Evolutionary conservation across 305 asterid species (phyloP), one percentile per base, ranked within the genome.

Genomic region (Fraxinus nigra): DNA sequence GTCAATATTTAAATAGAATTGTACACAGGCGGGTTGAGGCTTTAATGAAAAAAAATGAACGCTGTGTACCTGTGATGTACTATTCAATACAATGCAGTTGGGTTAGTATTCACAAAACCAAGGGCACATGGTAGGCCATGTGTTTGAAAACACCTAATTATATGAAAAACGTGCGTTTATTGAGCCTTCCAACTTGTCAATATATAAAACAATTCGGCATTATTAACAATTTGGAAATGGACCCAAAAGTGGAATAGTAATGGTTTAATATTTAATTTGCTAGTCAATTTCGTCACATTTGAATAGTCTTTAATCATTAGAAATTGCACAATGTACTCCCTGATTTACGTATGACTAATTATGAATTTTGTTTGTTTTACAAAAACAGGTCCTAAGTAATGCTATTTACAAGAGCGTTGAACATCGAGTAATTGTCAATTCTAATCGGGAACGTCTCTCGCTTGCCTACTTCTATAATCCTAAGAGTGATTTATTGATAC

Each of bases 401-500:
- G 95, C 93, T 2, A 90, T 79, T 3, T 93, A 92, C 78, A 92
- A 84, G 76, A 93, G 98, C 11, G 92, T 92, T 0, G 98, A 93
- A 85, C 98, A 93, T 16, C 75, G 97, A 81, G 98, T 93, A 77
- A 89, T 91, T 0, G 98, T 92, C 1, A 93, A 93, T 85, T 89
- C 98, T 0, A 83, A 67, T 1, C 75, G 75, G 14, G 93, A 91
- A 65, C 92, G 98, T 0, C 37, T 92, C 11, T 92, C 98, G 9
- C 85, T 93, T 3, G 98, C 97, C 2, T 93, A 87, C 16, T 93
- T 93, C 77, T 93, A 92, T 80, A 93, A 93, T n/a, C 98, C 98
- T 0, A 90, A 84, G 28, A 87, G 97, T n/a, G 93, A 91, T 82
- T 81, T 93, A 70, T 74, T 89, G 1, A 88, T 93, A 26, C 83